These are phyloP conservation scores for Fusarium pininemorale DNA, from an alignment of 2,329 filamentous ascomycete species.

Conservation along the genomic window DNA sequence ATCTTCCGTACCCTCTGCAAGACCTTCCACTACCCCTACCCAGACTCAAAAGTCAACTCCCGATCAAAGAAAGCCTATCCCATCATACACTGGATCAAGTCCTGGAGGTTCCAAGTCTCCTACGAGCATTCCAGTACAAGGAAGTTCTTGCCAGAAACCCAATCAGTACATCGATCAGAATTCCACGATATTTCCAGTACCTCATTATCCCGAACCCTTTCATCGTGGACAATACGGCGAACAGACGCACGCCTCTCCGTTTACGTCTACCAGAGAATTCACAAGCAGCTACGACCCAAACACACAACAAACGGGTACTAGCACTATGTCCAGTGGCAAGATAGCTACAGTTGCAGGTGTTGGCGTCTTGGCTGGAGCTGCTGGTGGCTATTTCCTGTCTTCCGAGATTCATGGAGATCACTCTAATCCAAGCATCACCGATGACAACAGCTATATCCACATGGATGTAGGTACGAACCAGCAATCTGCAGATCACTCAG, in stretches of 20 bases:
- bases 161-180: background rate
- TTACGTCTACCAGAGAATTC: background rate
- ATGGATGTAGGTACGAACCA: background rate
- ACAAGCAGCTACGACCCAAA: background rate
- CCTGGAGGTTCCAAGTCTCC: background rate
- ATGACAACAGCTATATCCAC: background rate
- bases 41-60: background rate
- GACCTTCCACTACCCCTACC: background rate
- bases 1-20: background rate
- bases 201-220: background rate
- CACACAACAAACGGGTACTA: background rate
- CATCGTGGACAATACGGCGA: background rate
- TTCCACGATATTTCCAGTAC: background rate
- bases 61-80: background rate
- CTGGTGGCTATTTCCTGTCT: background rate
- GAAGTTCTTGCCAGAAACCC: background rate
- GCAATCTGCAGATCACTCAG: background rate
- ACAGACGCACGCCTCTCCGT: background rate
- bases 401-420: background rate
- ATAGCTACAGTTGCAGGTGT: background rate
- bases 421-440: background rate
- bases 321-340: background rate
- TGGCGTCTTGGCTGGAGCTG: background rate
- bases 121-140: background rate
- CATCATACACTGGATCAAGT: accelerated